A percentile compares a stretch with the other conserved stretches of the same genome.
phyloP scores from a whole-genome alignment of 768 basidiomycete genomes.

The Podaxis pistillaris region DNA sequence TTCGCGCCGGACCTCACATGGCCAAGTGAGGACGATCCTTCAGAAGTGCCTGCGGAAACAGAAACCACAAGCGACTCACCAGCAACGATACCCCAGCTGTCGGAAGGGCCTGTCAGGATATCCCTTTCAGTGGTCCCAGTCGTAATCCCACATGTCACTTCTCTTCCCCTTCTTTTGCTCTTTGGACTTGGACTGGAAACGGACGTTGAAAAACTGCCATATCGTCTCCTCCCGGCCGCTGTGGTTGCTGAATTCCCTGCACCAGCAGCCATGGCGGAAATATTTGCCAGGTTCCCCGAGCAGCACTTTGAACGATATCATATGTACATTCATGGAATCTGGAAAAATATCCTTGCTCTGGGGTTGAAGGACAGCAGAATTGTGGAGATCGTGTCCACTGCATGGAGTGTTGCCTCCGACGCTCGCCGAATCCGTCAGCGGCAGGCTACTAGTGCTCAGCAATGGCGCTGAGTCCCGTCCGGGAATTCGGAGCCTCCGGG shows the following conservation, averaged over 20 bases:
- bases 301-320: constrained; percentile 36
- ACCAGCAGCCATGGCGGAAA: constrained; percentile 52
- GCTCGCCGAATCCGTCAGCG: constrained; percentile 40
- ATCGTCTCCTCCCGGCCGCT: constrained; percentile 50
- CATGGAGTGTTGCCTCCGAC: constrained; percentile 77
- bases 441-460: not conserved
- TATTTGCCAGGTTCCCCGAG: constrained; percentile 40
- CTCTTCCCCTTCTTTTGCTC: constrained; percentile 56
- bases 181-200: constrained; percentile 55
- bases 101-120: constrained; percentile 30
- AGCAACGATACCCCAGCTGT: constrained; percentile 30
- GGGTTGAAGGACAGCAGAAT: constrained; percentile 45
- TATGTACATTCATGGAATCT: constrained; percentile 55
- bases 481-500: not conserved
- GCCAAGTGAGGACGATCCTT: constrained; percentile 10
- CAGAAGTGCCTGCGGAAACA: constrained; percentile 24
- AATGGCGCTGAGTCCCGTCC: not conserved
- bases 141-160: constrained; percentile 50
- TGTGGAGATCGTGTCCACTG: constrained; percentile 49
- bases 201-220: constrained; percentile 44
- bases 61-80: constrained; percentile 32
- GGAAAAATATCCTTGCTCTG: constrained; percentile 61
- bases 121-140: constrained; percentile 53
- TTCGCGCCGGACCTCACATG: constrained; percentile 34
- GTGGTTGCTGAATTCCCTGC: constrained; percentile 65